Percentiles rank a stretch among this genome's conserved stretches.
These are phyloP conservation scores for Solanum habrochaites DNA, from an alignment of 257 asterid genomes.

Conservation along the genomic window DNA sequence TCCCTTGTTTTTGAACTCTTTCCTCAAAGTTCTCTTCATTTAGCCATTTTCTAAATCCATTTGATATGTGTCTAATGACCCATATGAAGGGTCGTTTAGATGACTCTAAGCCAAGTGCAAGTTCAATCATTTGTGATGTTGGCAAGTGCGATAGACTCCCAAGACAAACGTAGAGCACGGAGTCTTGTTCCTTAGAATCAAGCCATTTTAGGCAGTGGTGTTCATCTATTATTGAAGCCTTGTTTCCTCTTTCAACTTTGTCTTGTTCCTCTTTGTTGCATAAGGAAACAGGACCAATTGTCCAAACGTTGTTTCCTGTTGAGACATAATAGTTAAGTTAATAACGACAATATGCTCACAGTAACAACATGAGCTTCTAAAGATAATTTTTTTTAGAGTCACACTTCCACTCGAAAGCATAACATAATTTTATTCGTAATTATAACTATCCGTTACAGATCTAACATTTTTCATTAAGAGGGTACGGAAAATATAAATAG, in stretches of 20 bases:
- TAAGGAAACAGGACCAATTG: neutral
- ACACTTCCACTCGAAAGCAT: neutral
- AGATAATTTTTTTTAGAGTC: neutral
- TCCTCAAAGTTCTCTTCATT: neutral
- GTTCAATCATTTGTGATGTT: neutral
- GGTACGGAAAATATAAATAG: too few species aligned
- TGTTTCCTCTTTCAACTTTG: neutral
- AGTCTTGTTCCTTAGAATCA: neutral
- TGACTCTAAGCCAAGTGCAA: neutral
- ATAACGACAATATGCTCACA: fast-evolving
- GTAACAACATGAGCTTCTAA: neutral
- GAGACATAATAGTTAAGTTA: neutral
- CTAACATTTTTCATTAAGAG: too few species aligned
- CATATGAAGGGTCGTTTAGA: neutral
- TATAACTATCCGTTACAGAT: neutral
- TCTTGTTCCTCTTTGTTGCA: neutral
- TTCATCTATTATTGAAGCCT: neutral
- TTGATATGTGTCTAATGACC: neutral
- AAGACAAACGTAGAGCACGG: neutral
- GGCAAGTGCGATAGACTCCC: neutral
- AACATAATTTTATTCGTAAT: neutral
- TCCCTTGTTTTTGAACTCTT: neutral
- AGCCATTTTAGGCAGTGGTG: neutral
- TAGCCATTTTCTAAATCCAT: neutral
- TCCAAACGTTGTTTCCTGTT: neutral